Percentiles rank a stretch among this genome's conserved stretches.
Conservation (phyloP, 2,329 filamentous ascomycete species). For the Metarhizium anisopliae region DNA sequence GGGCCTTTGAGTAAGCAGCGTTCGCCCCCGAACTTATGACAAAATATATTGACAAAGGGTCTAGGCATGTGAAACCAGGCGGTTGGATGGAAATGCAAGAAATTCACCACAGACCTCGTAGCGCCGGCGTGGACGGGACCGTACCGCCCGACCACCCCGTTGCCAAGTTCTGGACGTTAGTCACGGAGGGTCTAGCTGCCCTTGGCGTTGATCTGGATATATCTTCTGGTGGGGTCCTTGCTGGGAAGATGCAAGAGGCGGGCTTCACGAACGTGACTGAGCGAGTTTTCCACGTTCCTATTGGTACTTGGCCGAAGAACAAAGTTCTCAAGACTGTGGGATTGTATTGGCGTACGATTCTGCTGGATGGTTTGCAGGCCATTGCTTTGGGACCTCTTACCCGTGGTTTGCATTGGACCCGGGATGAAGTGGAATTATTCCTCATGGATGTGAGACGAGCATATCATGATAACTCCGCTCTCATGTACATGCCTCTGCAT, state of each 20-base stretch:
- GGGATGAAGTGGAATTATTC: constrained; percentile 38
- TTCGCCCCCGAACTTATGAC: background rate
- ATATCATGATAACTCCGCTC: constrained; percentile 34
- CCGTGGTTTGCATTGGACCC: constrained; percentile 37
- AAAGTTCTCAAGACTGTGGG: constrained; percentile 42
- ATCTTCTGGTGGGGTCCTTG: constrained; percentile 30
- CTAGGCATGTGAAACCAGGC: constrained; percentile 41
- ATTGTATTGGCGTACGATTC: constrained; percentile 40
- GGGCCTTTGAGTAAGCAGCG: constrained; percentile 33
- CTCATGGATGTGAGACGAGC: constrained; percentile 38
- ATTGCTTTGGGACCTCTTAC: constrained; percentile 45
- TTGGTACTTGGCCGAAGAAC: constrained; percentile 46
- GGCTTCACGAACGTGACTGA: constrained; percentile 45
- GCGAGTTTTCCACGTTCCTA: constrained; percentile 40
- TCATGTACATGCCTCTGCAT: constrained; percentile 47
- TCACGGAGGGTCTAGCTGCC: constrained; percentile 32
- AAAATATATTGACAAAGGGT: background rate
- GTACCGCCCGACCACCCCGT: constrained; percentile 32
- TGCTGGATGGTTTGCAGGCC: constrained; percentile 40
- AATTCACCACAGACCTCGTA: constrained; percentile 39
- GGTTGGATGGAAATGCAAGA: constrained; percentile 49
- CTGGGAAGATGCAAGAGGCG: constrained; percentile 36
- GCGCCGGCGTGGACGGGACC: constrained; percentile 28
- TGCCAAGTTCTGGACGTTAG: constrained; percentile 36
- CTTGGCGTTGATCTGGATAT: constrained; percentile 39